Conservation (phyloP, 2,329 filamentous ascomycete species). For the Cladosporium colombiae region DNA sequence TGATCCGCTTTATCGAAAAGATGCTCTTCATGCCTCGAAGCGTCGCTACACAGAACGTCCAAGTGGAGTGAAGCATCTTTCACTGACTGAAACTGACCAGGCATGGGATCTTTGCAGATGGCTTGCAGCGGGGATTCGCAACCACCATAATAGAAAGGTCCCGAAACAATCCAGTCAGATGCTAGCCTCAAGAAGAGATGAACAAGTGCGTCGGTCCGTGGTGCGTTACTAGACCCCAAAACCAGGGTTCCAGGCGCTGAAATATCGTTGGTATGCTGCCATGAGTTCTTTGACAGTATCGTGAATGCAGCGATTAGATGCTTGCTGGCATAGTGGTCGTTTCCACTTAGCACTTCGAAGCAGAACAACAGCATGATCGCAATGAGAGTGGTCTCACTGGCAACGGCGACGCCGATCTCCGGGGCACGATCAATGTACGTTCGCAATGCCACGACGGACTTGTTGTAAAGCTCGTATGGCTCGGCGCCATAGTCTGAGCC, state of each 20-base stretch:
- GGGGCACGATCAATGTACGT: slow-evolving; percentile 10
- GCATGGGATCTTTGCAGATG: slow-evolving; percentile 11
- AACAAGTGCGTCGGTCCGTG: slow-evolving; percentile 12
- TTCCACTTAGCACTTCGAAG: slow-evolving; percentile 21
- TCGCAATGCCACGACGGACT: slow-evolving; percentile 3
- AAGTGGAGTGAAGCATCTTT: slow-evolving; percentile 12
- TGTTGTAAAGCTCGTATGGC: slow-evolving; percentile 8
- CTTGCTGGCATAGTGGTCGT: slow-evolving; percentile 19
- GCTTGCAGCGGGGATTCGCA: slow-evolving; percentile 12
- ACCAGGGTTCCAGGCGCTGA: not conserved
- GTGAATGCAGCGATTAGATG: slow-evolving; percentile 17
- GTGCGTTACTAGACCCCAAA: not conserved
- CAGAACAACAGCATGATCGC: slow-evolving; percentile 23
- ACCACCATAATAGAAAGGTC: not conserved
- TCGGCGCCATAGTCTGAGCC: not conserved
- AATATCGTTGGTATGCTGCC: not conserved
- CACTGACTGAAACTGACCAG: slow-evolving; percentile 12
- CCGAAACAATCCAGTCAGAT: slow-evolving; percentile 15
- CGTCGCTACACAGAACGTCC: slow-evolving; percentile 9
- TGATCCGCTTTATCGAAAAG: not conserved
- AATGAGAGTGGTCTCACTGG: slow-evolving; percentile 18
- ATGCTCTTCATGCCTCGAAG: not conserved
- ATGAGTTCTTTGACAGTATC: not conserved
- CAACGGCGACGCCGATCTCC: not conserved
- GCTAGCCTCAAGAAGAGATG: slow-evolving; percentile 21